A percentile compares a stretch with the other conserved stretches of the same genome.
These are phyloP conservation scores for Russula abietina DNA, from an alignment of 768 basidiomycete genomes.

Conservation along the genomic window DNA sequence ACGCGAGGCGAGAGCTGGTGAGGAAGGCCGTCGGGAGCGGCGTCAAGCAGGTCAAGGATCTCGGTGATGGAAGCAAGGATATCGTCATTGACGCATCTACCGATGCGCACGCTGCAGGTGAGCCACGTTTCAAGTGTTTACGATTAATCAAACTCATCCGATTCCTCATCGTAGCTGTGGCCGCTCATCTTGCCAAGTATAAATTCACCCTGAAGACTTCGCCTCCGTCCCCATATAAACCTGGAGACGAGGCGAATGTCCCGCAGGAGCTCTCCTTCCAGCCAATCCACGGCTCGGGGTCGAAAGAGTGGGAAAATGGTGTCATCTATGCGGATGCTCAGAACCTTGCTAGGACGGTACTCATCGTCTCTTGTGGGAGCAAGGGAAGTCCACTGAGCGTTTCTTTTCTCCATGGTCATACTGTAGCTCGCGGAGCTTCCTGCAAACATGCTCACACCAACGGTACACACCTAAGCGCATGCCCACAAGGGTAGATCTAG, in stretches of 20 bases:
- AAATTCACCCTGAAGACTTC: constrained; percentile 75
- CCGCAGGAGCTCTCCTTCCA: constrained; percentile 46
- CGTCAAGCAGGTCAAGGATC: constrained; percentile 58
- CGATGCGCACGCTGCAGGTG: constrained; percentile 77
- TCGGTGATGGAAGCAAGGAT: constrained; percentile 53
- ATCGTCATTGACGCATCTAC: constrained; percentile 55
- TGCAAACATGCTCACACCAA: constrained; percentile 81
- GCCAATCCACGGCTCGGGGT: constrained; percentile 41
- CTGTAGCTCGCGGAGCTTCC: constrained; percentile 78
- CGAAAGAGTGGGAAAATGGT: constrained; percentile 67
- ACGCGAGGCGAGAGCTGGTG: constrained; percentile 55
- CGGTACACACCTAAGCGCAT: constrained; percentile 37
- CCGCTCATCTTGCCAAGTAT: constrained; percentile 67
- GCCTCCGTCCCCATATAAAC: constrained; percentile 60
- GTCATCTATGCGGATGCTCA: constrained; percentile 69
- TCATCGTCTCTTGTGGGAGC: constrained; percentile 17
- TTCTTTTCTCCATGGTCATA: background rate
- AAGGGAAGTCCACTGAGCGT: background rate
- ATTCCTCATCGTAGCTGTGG: constrained; percentile 52
- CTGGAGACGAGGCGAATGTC: constrained; percentile 46
- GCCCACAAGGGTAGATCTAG: constrained; percentile 22
- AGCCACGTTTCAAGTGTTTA: constrained; percentile 23
- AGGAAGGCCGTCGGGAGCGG: constrained; percentile 67
- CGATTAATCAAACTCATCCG: constrained; percentile 13
- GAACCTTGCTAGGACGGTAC: constrained; percentile 72